A percentile compares a stretch with the other conserved stretches of the same genome.
Conservation (phyloP, 1,284 basidiomycete species). For the Athelia psychrophila region DNA sequence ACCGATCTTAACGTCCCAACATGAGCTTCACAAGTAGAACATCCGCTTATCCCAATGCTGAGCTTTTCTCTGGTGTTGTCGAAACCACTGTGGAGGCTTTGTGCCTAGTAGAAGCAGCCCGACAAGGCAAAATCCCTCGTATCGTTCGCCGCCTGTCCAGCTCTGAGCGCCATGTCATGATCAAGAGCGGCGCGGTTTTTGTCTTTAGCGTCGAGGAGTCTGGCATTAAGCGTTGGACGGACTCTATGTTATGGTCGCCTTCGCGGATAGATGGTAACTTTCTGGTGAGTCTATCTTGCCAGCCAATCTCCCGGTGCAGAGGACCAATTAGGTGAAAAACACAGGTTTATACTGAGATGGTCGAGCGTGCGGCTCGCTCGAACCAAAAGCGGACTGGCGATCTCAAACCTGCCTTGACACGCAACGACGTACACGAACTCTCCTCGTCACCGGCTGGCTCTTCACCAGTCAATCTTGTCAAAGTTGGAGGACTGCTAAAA, state of each 20-base stretch:
- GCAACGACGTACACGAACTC: slow-evolving; percentile 11
- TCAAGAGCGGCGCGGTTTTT: slow-evolving; percentile 78
- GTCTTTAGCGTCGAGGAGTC: slow-evolving; percentile 82
- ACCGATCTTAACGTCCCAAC: too few species aligned
- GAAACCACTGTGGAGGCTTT: slow-evolving; percentile 78
- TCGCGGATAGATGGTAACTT: slow-evolving; percentile 83
- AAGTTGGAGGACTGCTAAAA: slow-evolving; percentile 68
- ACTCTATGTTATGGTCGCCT: slow-evolving; percentile 78
- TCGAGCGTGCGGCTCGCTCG: slow-evolving; percentile 54
- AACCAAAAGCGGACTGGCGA: slow-evolving; percentile 44
- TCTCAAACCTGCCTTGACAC: slow-evolving; percentile 34
- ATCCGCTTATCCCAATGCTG: slow-evolving; percentile 39
- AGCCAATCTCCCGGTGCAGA: neutral
- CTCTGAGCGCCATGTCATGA: slow-evolving; percentile 68
- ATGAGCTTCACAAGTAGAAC: slow-evolving; percentile 35
- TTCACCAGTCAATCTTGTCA: slow-evolving; percentile 51
- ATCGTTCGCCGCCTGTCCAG: slow-evolving; percentile 79
- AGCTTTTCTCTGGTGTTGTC: slow-evolving; percentile 67
- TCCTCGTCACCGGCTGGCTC: neutral
- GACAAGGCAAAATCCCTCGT: slow-evolving; percentile 68
- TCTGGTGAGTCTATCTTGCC: slow-evolving; percentile 44
- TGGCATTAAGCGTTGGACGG: slow-evolving; percentile 85
- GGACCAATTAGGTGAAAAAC: neutral
- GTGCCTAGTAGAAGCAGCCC: slow-evolving; percentile 75
- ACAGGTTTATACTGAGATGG: slow-evolving; percentile 74